Evolutionary conservation across 768 basidiomycete genomes (phyloP), one percentile per base, ranked within the genome.

Genomic region (Glaciozyma antarctica): DNA sequence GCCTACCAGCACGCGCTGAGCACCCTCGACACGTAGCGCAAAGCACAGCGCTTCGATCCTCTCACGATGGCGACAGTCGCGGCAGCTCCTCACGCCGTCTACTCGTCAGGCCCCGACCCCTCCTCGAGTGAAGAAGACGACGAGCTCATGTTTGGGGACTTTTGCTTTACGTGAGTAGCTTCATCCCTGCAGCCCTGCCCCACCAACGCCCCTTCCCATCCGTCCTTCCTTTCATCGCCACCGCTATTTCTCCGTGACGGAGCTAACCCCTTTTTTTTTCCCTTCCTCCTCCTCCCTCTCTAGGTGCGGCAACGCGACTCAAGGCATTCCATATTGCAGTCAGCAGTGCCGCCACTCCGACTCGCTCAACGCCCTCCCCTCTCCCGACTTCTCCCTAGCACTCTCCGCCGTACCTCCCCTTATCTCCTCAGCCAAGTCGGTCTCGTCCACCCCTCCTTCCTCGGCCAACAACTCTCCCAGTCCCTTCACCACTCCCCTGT

Each of bases 261-360:
- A 16, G 26, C 9, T 48, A 24, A 16, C 51, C 22, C 12, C 1
- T 52, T 24, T 26, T 16, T 16, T 16, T 52, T n/a, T 15, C 15
- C 9, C 32, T 6, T 54, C 34, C 30, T 17, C 19, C 28, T 26
- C 28, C 19, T 53, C n/a, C 47, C 21, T 16, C 9, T 13, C 9
- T 55, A 69, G 68, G 24, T 69, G 68, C 38, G 68, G 68, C 2
- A 69, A 65, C 13, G 68, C 68, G 1, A 69, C 68, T 0, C 22
- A 48, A 7, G 68, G 68, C 0, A 28, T 47, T 21, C 57, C 68
- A 30, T 69, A 69, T 59, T 69, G 68, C 59, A 63, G 61, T 7
- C 21, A 38, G 7, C 64, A 60, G 19, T 69, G 68, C 62, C 34
- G 68, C 32, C 51, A 60, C 30, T 21, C 54, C 41, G 68, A 69